A percentile compares a stretch with the other conserved stretches of the same genome.
These are phyloP conservation scores for Eucalyptus dawsonii DNA, from an alignment of 345 rosid genomes.

Conservation along the genomic window DNA sequence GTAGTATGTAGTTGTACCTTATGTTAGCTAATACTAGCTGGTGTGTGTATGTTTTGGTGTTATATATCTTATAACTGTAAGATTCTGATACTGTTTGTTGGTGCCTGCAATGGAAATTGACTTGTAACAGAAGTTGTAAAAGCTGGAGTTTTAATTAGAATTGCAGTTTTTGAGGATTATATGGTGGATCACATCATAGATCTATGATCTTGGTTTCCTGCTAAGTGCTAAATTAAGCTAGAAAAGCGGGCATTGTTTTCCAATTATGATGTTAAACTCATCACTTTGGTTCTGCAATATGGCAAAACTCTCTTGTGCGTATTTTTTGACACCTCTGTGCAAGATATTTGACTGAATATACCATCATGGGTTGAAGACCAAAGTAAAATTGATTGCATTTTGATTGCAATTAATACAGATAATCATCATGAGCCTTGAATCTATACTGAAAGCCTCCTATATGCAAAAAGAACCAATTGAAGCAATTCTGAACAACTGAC, in stretches of 20 bases:
- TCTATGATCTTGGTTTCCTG: neutral
- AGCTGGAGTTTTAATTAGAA: neutral
- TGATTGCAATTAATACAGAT: neutral
- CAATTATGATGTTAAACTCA: neutral
- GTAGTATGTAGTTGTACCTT: neutral
- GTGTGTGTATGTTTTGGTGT: neutral
- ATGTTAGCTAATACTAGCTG: neutral
- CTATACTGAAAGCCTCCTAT: neutral
- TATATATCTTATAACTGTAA: neutral
- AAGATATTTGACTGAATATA: neutral
- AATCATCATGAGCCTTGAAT: neutral
- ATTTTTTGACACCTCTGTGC: neutral
- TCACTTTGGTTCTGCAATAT: neutral
- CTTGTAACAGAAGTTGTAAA: neutral
- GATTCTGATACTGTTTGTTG: neutral
- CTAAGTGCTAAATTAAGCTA: neutral
- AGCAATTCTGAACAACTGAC: neutral
- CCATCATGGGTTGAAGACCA: neutral
- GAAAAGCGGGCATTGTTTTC: neutral
- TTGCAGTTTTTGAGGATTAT: neutral
- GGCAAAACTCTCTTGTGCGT: neutral
- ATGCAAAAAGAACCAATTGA: neutral
- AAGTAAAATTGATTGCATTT: neutral
- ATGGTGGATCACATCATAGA: neutral
- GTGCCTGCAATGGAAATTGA: neutral